phyloP scores from a whole-genome alignment of 495 filamentous ascomycete genomes.

The Pyronema domesticum region DNA sequence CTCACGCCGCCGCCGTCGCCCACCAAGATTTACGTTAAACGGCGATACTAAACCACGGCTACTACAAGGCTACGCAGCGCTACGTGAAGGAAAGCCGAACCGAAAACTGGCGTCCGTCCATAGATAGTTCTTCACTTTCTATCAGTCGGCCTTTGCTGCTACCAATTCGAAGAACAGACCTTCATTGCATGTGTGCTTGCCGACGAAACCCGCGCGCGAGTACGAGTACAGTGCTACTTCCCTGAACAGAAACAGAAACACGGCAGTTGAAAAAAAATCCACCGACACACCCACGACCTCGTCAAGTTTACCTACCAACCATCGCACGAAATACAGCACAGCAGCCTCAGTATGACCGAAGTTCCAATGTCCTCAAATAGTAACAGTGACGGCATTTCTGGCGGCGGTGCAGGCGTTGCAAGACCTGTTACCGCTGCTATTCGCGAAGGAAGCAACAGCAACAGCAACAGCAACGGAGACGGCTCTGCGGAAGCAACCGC shows the following conservation, averaged over 20 bases:
- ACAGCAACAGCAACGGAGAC: background rate
- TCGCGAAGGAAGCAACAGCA: background rate
- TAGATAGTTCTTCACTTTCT: too few relatives aligned
- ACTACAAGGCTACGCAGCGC: too few relatives aligned
- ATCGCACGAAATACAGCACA: background rate
- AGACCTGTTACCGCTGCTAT: background rate
- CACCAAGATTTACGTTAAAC: too few relatives aligned
- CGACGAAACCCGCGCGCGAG: too few relatives aligned
- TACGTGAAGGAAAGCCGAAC: too few relatives aligned
- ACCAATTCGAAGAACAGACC: slow-evolving; percentile 13
- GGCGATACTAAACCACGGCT: too few relatives aligned
- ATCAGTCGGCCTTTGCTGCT: too few relatives aligned
- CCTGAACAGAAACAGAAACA: slow-evolving; percentile 5
- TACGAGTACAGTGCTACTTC: too few relatives aligned
- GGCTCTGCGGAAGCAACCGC: slow-evolving; percentile 3
- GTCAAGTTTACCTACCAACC: slow-evolving; percentile 4
- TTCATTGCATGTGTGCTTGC: background rate
- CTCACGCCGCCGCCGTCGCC: too few relatives aligned
- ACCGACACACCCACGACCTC: too few relatives aligned
- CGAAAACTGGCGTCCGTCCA: too few relatives aligned
- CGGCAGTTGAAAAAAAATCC: slow-evolving; percentile 16
- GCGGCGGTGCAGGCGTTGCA: background rate
- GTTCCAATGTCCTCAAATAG: background rate
- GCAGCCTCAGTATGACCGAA: background rate
- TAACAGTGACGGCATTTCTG: background rate